Evolutionary conservation across 768 basidiomycete genomes (phyloP).

Genomic region (Chalciporus chontae): DNA sequence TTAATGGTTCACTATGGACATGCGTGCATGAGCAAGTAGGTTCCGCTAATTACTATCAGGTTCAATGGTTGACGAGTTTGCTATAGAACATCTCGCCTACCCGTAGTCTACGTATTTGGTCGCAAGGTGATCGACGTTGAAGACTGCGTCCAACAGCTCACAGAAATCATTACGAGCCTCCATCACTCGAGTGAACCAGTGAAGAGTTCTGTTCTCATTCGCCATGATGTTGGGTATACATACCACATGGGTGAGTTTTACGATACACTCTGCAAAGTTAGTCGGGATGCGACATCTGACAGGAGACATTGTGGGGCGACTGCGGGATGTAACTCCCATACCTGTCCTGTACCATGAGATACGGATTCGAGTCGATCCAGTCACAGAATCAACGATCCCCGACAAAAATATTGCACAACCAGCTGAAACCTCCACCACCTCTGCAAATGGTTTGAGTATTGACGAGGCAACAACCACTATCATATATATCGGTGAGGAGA

Average conservation of each 20-base stretch:
- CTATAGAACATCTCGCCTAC: slow-evolving; percentile 76
- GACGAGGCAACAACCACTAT: slow-evolving; percentile 23
- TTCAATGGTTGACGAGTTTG: background rate
- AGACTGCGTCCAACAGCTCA: slow-evolving; percentile 44
- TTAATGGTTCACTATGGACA: slow-evolving; percentile 93
- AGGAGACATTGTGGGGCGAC: slow-evolving; percentile 18
- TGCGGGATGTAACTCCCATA: slow-evolving; percentile 25
- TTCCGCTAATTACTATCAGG: slow-evolving; percentile 3
- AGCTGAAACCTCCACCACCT: background rate
- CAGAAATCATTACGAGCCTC: slow-evolving; percentile 28
- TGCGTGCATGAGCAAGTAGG: slow-evolving; percentile 91
- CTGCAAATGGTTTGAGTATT: background rate
- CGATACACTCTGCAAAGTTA: background rate
- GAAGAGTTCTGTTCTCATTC: slow-evolving; percentile 46
- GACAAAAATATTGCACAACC: background rate
- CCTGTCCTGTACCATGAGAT: slow-evolving; percentile 38
- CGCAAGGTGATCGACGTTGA: slow-evolving; percentile 60
- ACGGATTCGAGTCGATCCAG: slow-evolving; percentile 24
- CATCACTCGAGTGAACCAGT: slow-evolving; percentile 1
- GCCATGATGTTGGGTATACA: slow-evolving; percentile 76
- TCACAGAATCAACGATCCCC: background rate
- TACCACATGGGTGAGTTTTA: slow-evolving; percentile 54
- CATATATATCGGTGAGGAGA: slow-evolving; percentile 75
- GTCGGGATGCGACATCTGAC: background rate
- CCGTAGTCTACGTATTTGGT: slow-evolving; percentile 90